Base-by-base conservation (phyloP, 176 grass and related monocot genomes). In the Oryza rufipogon region DNA sequence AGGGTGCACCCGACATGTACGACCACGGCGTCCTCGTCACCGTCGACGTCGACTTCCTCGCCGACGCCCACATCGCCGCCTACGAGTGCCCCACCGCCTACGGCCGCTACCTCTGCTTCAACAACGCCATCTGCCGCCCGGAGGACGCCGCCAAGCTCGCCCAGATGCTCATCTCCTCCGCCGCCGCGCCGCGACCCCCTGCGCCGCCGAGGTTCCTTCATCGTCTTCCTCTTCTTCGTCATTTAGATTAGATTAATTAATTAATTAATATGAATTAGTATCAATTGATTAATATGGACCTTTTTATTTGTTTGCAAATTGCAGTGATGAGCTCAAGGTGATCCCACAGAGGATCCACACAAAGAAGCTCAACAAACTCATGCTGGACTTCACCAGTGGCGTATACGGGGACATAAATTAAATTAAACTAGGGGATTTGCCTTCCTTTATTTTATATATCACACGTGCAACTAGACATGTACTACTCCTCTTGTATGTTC, bases 71-170 rank as follows among this genome's bases (percentile, higher is more conserved):
- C 80, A 39, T 96, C 0, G 93, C 96, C 5, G 88, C 88, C 44
- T 99, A 91, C 36, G 96, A 99, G 88, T 85, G 70, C 7, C 89
- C 96, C 47, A 85, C 83, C 15, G 96, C 91, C 2, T 86, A 88
- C 80, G 96, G 96, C 68, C 91, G 96, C 6, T 95, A 99, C 80
- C 84, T 99, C 77, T 99, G 93, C 89, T 99, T 96, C 84, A 77
- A 89, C 88, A 75, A 89, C 23, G 75, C 84, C 33, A 78, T 99
- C 0, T 99, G 96, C 89, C 67, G 78, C 0, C 96, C 96, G 0
- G 91, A 91, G 64, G 93, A 99, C 33, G 96, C 96, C 0, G 81
- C 88, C 34, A 87, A 91, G 54, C 80, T 99, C 23, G 91, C 88
- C 7, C 80, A 87, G 26, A 66, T 91, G 91, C 73, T 99, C 54